These are phyloP conservation scores for Umbelopsis sp. DNA, from an alignment of 192 early-diverging fungal species.

Conservation along the genomic window DNA sequence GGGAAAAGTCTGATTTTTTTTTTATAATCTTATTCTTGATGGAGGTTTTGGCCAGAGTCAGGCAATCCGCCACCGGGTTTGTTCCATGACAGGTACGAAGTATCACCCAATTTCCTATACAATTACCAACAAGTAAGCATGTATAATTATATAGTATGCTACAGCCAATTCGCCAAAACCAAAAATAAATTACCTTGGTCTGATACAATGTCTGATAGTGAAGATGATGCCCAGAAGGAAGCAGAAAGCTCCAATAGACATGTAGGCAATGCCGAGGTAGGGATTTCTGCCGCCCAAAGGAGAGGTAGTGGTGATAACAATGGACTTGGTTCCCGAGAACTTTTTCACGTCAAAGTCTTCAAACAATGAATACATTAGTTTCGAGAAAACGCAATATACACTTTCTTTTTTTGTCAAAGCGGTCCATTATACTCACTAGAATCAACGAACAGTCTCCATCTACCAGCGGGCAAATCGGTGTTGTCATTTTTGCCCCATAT, in stretches of 20 bases:
- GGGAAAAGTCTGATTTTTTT: no score
- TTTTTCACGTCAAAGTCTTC: conserved; percentile 81
- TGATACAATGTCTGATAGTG: conserved; percentile 85
- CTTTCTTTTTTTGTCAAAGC: neutral
- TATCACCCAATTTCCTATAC: conserved; percentile 87
- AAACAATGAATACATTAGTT: neutral
- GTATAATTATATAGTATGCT: neutral
- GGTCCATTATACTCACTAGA: conserved; percentile 58
- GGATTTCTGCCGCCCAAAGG: conserved; percentile 95
- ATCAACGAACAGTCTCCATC: conserved; percentile 68
- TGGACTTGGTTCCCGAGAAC: conserved; percentile 92
- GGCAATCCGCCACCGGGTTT: conserved; percentile 49
- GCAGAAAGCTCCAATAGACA: conserved; percentile 87
- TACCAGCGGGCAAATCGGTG: conserved; percentile 61
- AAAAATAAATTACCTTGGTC: conserved; percentile 67
- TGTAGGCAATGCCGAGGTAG: conserved; percentile 94
- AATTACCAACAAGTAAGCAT: neutral
- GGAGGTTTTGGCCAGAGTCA: conserved; percentile 5
- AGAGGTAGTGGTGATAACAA: conserved; percentile 93
- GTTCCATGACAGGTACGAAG: conserved; percentile 96
- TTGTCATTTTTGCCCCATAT: conserved; percentile 79
- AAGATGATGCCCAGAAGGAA: conserved; percentile 89
- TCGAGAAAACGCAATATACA: neutral
- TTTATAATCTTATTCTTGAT: conserved; percentile 4
- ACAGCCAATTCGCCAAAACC: neutral